These are phyloP conservation scores for Tetrapyrgos nigripes DNA, from an alignment of 1,284 basidiomycete species.

Conservation along the genomic window DNA sequence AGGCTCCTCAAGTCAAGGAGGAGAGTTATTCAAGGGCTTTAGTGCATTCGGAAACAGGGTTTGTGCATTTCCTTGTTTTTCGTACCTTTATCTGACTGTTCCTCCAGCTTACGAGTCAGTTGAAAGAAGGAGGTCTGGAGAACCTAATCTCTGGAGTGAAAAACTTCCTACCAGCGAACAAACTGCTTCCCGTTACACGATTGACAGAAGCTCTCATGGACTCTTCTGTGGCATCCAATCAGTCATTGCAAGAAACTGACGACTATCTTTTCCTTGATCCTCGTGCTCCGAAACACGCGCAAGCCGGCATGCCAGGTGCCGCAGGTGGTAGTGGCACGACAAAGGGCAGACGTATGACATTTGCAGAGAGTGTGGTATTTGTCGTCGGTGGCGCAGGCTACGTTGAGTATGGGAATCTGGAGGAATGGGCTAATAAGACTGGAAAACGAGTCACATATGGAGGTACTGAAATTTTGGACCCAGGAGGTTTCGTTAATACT, in stretches of 20 bases:
- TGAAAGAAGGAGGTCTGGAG: conserved; percentile 95
- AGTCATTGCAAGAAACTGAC: conserved; percentile 95
- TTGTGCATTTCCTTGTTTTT: conserved; percentile 30
- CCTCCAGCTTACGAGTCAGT: conserved; percentile 82
- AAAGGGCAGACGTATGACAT: conserved; percentile 75
- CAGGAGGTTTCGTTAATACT: conserved; percentile 81
- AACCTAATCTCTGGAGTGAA: conserved; percentile 98
- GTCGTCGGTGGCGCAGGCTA: conserved; percentile 97
- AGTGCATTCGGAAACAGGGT: conserved; percentile 91
- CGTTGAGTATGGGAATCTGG: conserved; percentile 96
- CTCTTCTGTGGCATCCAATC: conserved; percentile 88
- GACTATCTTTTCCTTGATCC: conserved; percentile 97
- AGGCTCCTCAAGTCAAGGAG: conserved; percentile 70
- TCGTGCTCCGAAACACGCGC: conserved; percentile 68
- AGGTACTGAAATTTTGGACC: conserved; percentile 94
- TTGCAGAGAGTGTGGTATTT: conserved; percentile 91
- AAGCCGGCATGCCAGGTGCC: conserved; percentile 55
- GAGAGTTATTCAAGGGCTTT: conserved; percentile 90
- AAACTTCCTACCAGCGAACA: conserved; percentile 96
- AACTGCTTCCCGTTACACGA: conserved; percentile 92
- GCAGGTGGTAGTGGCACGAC: conserved; percentile 56
- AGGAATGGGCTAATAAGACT: conserved; percentile 86
- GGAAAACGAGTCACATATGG: conserved; percentile 94
- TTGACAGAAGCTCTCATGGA: conserved; percentile 98
- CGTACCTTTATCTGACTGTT: background rate